Evolutionary conservation across 495 filamentous ascomycete genomes (phyloP).

Genomic region (Immersiella caudata): DNA sequence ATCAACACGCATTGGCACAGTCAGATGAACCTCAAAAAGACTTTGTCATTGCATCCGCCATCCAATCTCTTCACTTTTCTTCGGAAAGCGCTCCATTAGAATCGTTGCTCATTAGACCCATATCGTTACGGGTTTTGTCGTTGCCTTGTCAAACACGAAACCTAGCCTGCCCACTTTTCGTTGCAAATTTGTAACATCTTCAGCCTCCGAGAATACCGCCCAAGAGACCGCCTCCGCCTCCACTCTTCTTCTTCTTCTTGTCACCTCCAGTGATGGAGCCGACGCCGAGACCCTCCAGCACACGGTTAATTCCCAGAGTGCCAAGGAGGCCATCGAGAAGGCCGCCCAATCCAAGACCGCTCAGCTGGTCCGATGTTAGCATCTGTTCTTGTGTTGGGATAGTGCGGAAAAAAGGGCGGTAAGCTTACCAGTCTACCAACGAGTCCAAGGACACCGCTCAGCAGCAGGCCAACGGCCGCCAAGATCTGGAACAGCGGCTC

Average conservation of each 20-base stretch:
- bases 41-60: neutral
- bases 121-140: neutral
- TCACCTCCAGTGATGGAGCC: slow-evolving; percentile 56
- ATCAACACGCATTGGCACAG: neutral
- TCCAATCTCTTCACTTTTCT: neutral
- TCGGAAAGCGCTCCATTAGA: neutral
- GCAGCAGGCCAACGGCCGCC: slow-evolving; percentile 81
- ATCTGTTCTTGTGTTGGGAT: neutral
- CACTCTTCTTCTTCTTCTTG: slow-evolving; percentile 45
- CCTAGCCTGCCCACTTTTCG: neutral
- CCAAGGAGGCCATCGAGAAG: slow-evolving; percentile 78
- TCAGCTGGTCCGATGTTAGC: slow-evolving; percentile 49
- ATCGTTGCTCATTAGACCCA: slow-evolving; percentile 5
- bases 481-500: slow-evolving; percentile 93
- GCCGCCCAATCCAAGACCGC: slow-evolving; percentile 81
- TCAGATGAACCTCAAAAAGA: neutral
- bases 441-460: slow-evolving; percentile 79
- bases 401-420: neutral
- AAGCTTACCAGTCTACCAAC: slow-evolving; percentile 66
- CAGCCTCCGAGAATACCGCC: slow-evolving; percentile 34
- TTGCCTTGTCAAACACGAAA: slow-evolving; percentile 4
- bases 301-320: slow-evolving; percentile 75
- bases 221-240: slow-evolving; percentile 30
- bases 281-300: slow-evolving; percentile 75
- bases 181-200: neutral